phyloP scores from a whole-genome alignment of 164 flowering plant genomes.

The Sextonia rubra region DNA sequence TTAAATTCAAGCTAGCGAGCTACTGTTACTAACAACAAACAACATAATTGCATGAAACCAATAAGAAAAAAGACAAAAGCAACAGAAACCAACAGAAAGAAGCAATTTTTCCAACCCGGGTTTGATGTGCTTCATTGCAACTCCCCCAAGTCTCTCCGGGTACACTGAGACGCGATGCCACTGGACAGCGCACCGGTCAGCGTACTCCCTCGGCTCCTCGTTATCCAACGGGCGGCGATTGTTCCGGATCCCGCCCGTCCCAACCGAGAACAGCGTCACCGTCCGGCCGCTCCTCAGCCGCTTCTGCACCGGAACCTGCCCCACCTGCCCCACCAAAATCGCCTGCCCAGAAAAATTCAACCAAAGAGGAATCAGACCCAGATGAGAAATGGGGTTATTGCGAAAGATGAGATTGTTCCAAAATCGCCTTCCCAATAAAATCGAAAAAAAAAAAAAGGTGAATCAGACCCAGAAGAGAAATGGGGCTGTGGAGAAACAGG shows the following conservation, averaged over 20 bases:
- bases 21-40: neutral
- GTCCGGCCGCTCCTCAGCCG: slow-evolving; percentile 58
- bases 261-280: slow-evolving; percentile 64
- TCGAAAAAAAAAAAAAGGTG: neutral
- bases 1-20: neutral
- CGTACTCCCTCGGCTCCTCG: slow-evolving; percentile 82
- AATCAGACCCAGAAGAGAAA: slow-evolving; percentile 1
- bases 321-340: slow-evolving; percentile 79
- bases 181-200: slow-evolving; percentile 71
- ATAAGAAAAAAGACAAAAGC: neutral
- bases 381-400: neutral
- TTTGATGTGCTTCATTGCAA: slow-evolving; percentile 49
- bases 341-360: slow-evolving; percentile 43
- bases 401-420: neutral
- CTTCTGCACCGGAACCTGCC: slow-evolving; percentile 83
- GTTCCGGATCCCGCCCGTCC: slow-evolving; percentile 89
- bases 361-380: neutral
- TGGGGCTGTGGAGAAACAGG: neutral
- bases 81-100: neutral
- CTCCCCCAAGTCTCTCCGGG: slow-evolving; percentile 51
- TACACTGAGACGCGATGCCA: slow-evolving; percentile 92
- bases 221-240: slow-evolving; percentile 70
- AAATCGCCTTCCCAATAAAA: neutral
- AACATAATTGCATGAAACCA: neutral
- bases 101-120: slow-evolving; percentile 58